Conservation (phyloP, 2,329 filamentous ascomycete genomes). For the Emergomyces pasteurianus region DNA sequence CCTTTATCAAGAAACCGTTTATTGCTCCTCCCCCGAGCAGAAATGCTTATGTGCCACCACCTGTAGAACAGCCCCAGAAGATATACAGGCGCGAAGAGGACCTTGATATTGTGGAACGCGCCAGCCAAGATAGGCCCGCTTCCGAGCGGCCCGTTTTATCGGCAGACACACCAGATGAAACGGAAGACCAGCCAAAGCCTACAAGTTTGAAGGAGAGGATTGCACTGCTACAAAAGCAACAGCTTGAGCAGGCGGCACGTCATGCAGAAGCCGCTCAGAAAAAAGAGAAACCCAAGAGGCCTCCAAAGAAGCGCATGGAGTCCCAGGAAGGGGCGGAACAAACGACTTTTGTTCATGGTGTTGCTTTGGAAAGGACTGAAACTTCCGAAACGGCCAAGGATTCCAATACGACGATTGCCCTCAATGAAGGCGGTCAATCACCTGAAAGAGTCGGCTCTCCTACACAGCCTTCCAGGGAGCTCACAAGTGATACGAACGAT, state of each 20-base stretch:
- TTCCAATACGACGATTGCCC: constrained; percentile 23
- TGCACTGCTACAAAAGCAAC: constrained; percentile 84
- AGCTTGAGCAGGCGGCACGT: constrained; percentile 74
- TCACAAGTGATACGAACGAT: constrained; percentile 51
- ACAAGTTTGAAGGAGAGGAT: constrained; percentile 92
- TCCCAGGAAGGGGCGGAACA: constrained; percentile 22
- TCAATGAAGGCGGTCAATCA: constrained; percentile 17
- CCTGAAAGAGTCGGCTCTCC: constrained; percentile 23
- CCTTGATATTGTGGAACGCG: constrained; percentile 36
- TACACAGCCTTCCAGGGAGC: constrained; percentile 36
- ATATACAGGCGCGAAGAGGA: constrained; percentile 83
- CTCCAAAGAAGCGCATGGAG: constrained; percentile 52
- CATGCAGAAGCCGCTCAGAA: constrained; percentile 66
- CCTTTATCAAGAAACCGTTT: constrained; percentile 93
- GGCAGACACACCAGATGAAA: constrained; percentile 29
- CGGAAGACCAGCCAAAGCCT: constrained; percentile 73
- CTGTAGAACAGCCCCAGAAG: constrained; percentile 59
- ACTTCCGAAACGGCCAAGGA: constrained; percentile 24
- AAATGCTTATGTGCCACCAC: constrained; percentile 74
- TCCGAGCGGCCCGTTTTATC: constrained; percentile 2
- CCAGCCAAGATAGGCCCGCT: constrained; percentile 3
- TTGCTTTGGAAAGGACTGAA: constrained; percentile 20
- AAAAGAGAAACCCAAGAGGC: constrained; percentile 79
- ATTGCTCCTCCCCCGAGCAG: constrained; percentile 89
- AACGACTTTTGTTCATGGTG: constrained; percentile 15